Conservation (phyloP, 1,139 yeast genomes). For the Pichia sp. region DNA sequence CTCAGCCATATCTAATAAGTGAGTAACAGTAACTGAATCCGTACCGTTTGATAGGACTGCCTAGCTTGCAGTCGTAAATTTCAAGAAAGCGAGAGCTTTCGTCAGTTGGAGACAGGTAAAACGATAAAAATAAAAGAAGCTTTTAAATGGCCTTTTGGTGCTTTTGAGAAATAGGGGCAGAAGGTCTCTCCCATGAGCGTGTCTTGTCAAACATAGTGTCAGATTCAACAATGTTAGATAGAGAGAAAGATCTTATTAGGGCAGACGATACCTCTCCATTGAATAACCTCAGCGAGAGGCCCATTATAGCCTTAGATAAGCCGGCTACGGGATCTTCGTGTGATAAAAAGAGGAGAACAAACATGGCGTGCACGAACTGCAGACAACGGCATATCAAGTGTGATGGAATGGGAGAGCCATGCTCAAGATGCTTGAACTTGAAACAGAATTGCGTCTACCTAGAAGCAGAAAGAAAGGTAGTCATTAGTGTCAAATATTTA, state of each 20-base stretch:
- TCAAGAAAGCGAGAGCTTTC: neutral
- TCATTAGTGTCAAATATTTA: slow-evolving; percentile 70
- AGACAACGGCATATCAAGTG: slow-evolving; percentile 74
- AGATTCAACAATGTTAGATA: neutral
- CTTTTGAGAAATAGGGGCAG: too few species aligned
- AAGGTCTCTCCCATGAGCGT: too few species aligned
- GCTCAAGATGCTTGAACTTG: slow-evolving; percentile 60
- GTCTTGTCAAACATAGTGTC: neutral
- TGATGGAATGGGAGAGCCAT: slow-evolving; percentile 71
- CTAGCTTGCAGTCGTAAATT: neutral
- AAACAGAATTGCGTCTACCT: slow-evolving; percentile 66
- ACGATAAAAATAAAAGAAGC: neutral
- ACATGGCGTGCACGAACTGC: slow-evolving; percentile 56
- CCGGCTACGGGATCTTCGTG: neutral
- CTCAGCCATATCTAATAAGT: too few species aligned
- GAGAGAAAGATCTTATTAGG: neutral
- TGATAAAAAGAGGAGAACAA: slow-evolving; percentile 21
- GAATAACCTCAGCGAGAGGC: neutral
- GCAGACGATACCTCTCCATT: neutral
- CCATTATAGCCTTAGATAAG: neutral
- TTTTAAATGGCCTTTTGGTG: neutral
- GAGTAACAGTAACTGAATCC: neutral
- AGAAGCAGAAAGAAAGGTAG: slow-evolving; percentile 74
- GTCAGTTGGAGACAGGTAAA: neutral
- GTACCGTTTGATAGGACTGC: too few species aligned